A percentile compares a stretch with the other conserved stretches of the same genome.
These are phyloP conservation scores for Melanopsichium pennsylvanicum DNA, from an alignment of 1,284 basidiomycete genomes.

Conservation along the genomic window DNA sequence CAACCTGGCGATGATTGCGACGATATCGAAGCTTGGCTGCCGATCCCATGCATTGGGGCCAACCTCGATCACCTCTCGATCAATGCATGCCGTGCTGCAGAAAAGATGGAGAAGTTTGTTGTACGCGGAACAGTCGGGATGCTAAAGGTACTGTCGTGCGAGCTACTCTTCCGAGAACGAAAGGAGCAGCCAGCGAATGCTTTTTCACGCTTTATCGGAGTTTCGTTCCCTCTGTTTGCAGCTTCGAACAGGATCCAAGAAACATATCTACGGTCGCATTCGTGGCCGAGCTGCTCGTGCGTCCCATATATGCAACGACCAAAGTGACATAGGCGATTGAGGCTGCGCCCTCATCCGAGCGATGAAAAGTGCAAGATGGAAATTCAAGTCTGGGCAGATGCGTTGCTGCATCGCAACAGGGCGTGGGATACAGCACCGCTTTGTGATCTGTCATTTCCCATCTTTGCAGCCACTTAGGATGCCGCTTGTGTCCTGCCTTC, in stretches of 20 bases:
- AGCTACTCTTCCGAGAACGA: neutral
- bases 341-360: too few species aligned
- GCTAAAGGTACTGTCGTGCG: neutral
- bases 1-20: too few species aligned
- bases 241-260: neutral
- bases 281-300: too few species aligned
- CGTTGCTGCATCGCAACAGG: neutral
- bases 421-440: conserved; percentile 2
- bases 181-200: neutral
- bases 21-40: too few species aligned
- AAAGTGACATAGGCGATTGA: too few species aligned
- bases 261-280: neutral
- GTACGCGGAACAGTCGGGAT: too few species aligned
- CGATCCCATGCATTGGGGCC: too few species aligned
- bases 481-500: too few species aligned
- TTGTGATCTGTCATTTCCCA: conserved; percentile 8
- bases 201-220: conserved; percentile 1
- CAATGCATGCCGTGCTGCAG: neutral
- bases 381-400: conserved; percentile 1
- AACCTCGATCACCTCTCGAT: neutral
- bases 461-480: neutral
- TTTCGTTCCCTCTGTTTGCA: conserved; percentile 8
- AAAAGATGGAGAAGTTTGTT: neutral
- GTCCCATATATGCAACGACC: too few species aligned
- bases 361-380: conserved; percentile 7